A percentile compares a stretch with the other conserved stretches of the same genome.
phyloP scores from a whole-genome alignment of 441 rosid genomes.

The Arabidopsis lyrata region DNA sequence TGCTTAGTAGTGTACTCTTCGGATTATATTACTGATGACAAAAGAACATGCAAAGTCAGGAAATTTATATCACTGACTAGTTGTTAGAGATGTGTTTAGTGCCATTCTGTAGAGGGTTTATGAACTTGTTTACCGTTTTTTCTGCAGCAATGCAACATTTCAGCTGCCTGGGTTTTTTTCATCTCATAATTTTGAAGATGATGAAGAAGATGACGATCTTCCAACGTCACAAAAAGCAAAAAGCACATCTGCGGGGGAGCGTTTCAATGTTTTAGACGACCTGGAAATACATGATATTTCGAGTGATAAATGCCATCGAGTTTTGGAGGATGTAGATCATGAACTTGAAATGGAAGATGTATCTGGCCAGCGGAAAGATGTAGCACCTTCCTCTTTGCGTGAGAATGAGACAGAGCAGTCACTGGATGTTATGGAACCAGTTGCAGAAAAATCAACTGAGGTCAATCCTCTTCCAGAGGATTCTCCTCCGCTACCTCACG shows the following conservation, averaged over 20 bases:
- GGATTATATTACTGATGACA: constrained; percentile 19
- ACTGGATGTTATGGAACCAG: constrained; percentile 50
- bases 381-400: constrained; percentile 46
- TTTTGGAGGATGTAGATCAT: constrained; percentile 88
- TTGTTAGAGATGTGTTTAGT: constrained; percentile 4
- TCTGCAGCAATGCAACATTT: constrained; percentile 86
- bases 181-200: constrained; percentile 76
- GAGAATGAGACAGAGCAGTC: constrained; percentile 55
- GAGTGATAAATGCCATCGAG: constrained; percentile 73
- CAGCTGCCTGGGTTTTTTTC: constrained; percentile 86
- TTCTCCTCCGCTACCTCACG: constrained; percentile 87
- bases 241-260: constrained; percentile 52
- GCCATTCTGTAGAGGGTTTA: constrained; percentile 24
- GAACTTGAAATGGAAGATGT: constrained; percentile 99
- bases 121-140: constrained; percentile 31
- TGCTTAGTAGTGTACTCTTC: constrained; percentile 21
- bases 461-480: constrained; percentile 61
- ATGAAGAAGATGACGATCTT: constrained; percentile 66
- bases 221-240: constrained; percentile 51
- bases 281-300: constrained; percentile 60
- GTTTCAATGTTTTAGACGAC: constrained; percentile 49
- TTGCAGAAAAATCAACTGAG: constrained; percentile 49
- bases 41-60: constrained; percentile 7
- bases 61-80: constrained; percentile 1
- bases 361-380: constrained; percentile 71